Percentiles rank a stretch among this genome's conserved stretches.
Conservation (phyloP, 164 flowering plant genomes). For the Cinnamomum chago region DNA sequence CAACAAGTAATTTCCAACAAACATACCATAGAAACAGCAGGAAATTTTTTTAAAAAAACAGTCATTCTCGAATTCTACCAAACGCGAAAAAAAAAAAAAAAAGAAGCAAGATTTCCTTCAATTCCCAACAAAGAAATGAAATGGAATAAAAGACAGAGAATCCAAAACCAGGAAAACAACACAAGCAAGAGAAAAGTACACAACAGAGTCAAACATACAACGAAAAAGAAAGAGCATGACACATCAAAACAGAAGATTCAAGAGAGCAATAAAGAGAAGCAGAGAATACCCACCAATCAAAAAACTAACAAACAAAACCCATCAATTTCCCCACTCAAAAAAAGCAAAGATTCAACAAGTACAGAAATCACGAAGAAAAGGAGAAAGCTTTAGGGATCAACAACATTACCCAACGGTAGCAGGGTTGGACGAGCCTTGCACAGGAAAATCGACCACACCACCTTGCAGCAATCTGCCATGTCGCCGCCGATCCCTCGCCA, state of each 20-base stretch:
- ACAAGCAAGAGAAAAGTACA: not conserved
- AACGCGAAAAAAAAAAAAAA: too few species aligned
- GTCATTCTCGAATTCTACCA: too few species aligned
- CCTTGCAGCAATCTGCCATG: constrained; percentile 70
- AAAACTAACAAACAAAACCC: not conserved
- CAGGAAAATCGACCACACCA: constrained; percentile 78
- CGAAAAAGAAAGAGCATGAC: not conserved
- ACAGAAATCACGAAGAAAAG: not conserved
- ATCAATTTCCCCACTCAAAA: not conserved
- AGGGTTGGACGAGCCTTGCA: constrained; percentile 71
- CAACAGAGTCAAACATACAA: not conserved
- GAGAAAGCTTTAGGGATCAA: not conserved
- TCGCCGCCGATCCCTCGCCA: constrained; percentile 54
- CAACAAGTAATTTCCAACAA: too few species aligned
- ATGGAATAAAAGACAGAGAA: too few species aligned
- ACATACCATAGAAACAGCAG: too few species aligned
- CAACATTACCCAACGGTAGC: constrained; percentile 35
- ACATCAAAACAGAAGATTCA: not conserved
- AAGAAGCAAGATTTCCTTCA: too few species aligned
- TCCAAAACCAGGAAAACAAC: not conserved
- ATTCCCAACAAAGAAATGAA: too few species aligned
- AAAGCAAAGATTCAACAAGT: not conserved
- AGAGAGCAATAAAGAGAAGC: not conserved
- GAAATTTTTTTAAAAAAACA: too few species aligned
- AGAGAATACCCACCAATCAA: not conserved